Evolutionary conservation across 2,329 filamentous ascomycete genomes (phyloP).

Genomic region (Didymella sp.): DNA sequence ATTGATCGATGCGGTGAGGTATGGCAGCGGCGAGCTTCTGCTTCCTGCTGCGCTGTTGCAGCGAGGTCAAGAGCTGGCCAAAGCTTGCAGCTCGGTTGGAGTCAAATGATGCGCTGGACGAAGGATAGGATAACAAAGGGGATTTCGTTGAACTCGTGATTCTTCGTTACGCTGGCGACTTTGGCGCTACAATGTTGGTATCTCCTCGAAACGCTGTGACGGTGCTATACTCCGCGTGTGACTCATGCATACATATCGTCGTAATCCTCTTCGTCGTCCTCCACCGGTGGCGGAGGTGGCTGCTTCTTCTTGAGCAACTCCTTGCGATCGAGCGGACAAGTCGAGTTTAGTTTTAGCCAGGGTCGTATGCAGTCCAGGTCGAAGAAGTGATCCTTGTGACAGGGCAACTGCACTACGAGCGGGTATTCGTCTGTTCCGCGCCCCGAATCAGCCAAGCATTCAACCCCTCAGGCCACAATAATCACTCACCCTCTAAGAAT

Average conservation of each 20-base stretch:
- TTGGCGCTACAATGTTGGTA: conserved; percentile 1
- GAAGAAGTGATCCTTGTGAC: conserved; percentile 67
- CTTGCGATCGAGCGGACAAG: conserved; percentile 68
- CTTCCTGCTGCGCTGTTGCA: conserved; percentile 15
- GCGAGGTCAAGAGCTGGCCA: conserved; percentile 16
- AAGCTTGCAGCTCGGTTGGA: neutral
- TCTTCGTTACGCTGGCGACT: neutral
- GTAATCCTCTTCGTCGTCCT: conserved; percentile 61
- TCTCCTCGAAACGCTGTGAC: neutral
- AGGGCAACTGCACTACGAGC: conserved; percentile 68
- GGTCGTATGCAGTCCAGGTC: conserved; percentile 70
- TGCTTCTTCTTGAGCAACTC: conserved; percentile 63
- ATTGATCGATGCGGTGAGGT: conserved; percentile 20
- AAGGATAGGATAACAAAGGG: neutral
- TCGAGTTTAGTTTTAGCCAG: conserved; percentile 69
- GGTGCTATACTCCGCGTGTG: neutral
- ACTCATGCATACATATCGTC: conserved; percentile 59
- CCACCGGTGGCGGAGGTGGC: conserved; percentile 52
- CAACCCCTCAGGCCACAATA: neutral
- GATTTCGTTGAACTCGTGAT: neutral
- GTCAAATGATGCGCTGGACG: neutral
- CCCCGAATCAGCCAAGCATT: conserved; percentile 27
- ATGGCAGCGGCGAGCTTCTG: conserved; percentile 23
- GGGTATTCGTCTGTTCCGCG: conserved; percentile 60
- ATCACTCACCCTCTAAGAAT: conserved; percentile 62